Evolutionary conservation across 2,329 filamentous ascomycete species (phyloP).

Genomic region (Trichoderma afroharzianum): DNA sequence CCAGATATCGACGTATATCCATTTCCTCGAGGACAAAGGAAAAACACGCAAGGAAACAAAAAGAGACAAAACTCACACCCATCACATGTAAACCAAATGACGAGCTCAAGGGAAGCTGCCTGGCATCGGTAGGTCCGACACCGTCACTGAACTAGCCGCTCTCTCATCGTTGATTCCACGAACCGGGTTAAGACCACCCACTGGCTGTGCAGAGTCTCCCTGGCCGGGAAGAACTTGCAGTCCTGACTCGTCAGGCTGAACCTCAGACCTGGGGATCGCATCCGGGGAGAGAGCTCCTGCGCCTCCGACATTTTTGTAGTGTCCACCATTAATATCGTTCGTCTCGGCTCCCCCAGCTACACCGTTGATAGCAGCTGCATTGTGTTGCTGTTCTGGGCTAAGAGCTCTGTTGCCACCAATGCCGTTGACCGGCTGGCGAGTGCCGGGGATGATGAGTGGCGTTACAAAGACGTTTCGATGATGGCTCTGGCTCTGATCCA

Average conservation of each 20-base stretch:
- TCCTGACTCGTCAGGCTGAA: constrained; percentile 21
- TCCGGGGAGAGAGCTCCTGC: constrained; percentile 15
- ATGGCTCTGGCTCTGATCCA: constrained; percentile 25
- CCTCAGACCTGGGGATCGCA: constrained; percentile 23
- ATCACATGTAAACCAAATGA: constrained; percentile 37
- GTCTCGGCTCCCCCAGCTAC: neutral
- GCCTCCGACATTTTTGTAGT: constrained; percentile 18
- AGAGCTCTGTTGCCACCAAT: neutral
- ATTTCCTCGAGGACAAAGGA: neutral
- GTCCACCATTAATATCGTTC: constrained; percentile 15
- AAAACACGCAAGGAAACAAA: neutral
- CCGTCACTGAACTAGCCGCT: constrained; percentile 48
- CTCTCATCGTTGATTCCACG: constrained; percentile 20
- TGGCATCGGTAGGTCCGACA: constrained; percentile 66
- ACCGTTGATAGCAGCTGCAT: neutral
- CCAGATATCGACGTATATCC: neutral
- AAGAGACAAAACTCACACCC: constrained; percentile 10
- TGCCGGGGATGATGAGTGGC: constrained; percentile 1
- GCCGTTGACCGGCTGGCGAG: neutral
- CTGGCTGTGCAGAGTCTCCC: constrained; percentile 1
- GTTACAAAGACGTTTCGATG: neutral
- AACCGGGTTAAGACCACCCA: neutral
- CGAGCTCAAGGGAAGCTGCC: constrained; percentile 56
- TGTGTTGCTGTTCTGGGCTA: neutral
- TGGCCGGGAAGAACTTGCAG: constrained; percentile 20